Percentiles rank a stretch among this genome's conserved stretches.
These are phyloP conservation scores for Xylaria castorea DNA, from an alignment of 495 filamentous ascomycete species.

Conservation along the genomic window DNA sequence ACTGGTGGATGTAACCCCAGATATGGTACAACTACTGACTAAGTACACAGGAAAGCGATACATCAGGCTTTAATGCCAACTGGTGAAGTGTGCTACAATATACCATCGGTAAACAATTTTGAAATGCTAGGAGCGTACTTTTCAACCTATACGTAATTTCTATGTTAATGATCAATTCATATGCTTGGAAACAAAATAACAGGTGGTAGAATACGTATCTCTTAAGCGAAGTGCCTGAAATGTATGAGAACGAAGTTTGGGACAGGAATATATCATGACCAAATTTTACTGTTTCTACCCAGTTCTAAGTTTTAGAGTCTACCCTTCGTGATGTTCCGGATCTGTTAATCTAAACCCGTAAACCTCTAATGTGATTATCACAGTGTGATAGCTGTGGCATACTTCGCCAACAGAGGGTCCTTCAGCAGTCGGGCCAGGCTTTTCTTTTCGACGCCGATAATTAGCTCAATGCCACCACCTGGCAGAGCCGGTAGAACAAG, in stretches of 20 bases:
- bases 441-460: slow-evolving; percentile 45
- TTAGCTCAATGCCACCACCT: slow-evolving; percentile 46
- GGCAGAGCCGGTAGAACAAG: slow-evolving; percentile 45
- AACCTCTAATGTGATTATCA: neutral
- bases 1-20: neutral
- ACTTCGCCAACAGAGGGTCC: slow-evolving; percentile 43
- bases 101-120: neutral
- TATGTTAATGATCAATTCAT: neutral
- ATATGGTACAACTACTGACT: no score
- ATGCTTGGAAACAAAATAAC: neutral
- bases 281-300: neutral
- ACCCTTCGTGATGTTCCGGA: neutral
- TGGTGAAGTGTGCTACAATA: neutral
- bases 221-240: neutral
- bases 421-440: slow-evolving; percentile 31
- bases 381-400: slow-evolving; percentile 32
- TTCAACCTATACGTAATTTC: neutral
- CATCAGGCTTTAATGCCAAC: neutral
- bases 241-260: neutral
- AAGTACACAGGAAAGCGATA: neutral
- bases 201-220: neutral
- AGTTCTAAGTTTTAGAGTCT: neutral
- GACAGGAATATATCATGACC: neutral
- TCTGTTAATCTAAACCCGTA: neutral
- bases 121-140: neutral